These are phyloP conservation scores for Fusarium transvaalense DNA, from an alignment of 2,329 filamentous ascomycete genomes.

Conservation along the genomic window DNA sequence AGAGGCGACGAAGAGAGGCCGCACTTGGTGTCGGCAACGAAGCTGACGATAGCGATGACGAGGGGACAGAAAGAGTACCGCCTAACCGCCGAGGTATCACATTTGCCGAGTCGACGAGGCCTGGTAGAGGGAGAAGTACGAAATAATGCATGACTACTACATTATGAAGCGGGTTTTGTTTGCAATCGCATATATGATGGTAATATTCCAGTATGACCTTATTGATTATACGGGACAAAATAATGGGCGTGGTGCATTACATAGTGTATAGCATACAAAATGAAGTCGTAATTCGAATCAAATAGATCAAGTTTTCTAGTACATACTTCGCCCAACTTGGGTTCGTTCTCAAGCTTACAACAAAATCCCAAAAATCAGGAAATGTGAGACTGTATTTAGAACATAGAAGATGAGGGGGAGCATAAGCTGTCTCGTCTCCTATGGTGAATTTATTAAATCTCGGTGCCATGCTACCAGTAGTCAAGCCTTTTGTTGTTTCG, in stretches of 20 bases:
- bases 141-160: constrained; percentile 21
- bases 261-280: constrained; percentile 28
- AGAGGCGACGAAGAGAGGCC: constrained; percentile 78
- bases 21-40: constrained; percentile 72
- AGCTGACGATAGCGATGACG: constrained; percentile 62
- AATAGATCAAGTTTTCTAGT: neutral
- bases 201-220: constrained; percentile 34
- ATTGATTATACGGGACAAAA: constrained; percentile 17
- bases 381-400: neutral
- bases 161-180: constrained; percentile 32
- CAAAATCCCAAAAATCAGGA: too few relatives aligned
- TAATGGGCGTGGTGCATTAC: constrained; percentile 28
- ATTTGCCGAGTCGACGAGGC: constrained; percentile 65
- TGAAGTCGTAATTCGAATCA: constrained; percentile 8
- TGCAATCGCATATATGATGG: constrained; percentile 38
- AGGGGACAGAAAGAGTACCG: constrained; percentile 67
- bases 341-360: neutral
- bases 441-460: neutral
- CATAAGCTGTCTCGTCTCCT: neutral
- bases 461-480: neutral
- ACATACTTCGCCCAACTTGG: neutral
- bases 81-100: constrained; percentile 68
- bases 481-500: neutral
- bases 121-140: constrained; percentile 35
- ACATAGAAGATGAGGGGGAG: neutral